Percentiles rank a stretch among this genome's conserved stretches.
phyloP scores from a whole-genome alignment of 2,329 filamentous ascomycete genomes.

The Pyrenophora seminiperda region DNA sequence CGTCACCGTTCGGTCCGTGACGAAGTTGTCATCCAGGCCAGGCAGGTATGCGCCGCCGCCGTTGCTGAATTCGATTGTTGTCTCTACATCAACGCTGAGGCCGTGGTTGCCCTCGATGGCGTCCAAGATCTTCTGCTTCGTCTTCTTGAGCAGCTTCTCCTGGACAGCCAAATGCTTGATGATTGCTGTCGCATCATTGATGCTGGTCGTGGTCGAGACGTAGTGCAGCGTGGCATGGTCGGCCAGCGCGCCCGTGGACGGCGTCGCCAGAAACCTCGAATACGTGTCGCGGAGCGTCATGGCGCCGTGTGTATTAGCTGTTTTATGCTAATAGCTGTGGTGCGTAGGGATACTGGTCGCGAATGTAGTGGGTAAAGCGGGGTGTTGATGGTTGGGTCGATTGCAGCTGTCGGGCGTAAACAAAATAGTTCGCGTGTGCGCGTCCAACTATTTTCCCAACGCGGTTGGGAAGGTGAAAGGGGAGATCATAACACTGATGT shows the following conservation, averaged over 20 bases:
- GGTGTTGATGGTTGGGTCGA: constrained; percentile 12
- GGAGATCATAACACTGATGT: constrained; percentile 8
- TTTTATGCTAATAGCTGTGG: constrained; percentile 16
- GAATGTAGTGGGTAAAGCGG: constrained; percentile 13
- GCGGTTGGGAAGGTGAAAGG: constrained; percentile 20
- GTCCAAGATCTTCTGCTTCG: constrained; percentile 76
- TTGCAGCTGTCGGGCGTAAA: constrained; percentile 16
- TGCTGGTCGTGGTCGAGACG: constrained; percentile 81
- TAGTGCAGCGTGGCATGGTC: constrained; percentile 67
- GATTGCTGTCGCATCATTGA: constrained; percentile 74
- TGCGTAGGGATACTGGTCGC: constrained; percentile 16
- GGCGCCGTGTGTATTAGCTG: constrained; percentile 16
- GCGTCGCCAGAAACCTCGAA: constrained; percentile 53
- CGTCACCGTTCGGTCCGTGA: constrained; percentile 78
- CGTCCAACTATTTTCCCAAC: constrained; percentile 7
- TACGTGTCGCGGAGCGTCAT: constrained; percentile 50
- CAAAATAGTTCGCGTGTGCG: constrained; percentile 15
- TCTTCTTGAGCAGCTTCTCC: constrained; percentile 78
- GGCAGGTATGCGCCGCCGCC: constrained; percentile 88
- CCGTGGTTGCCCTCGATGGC: constrained; percentile 72
- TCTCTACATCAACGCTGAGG: constrained; percentile 79
- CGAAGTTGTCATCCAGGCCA: constrained; percentile 89
- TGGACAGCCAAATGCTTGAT: constrained; percentile 78
- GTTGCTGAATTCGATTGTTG: constrained; percentile 77
- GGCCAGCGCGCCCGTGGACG: constrained; percentile 51